Percentiles rank a stretch among this genome's conserved stretches.
Evolutionary conservation across 306 rosid genomes (phyloP).

Genomic region (Leucaena leucocephala): DNA sequence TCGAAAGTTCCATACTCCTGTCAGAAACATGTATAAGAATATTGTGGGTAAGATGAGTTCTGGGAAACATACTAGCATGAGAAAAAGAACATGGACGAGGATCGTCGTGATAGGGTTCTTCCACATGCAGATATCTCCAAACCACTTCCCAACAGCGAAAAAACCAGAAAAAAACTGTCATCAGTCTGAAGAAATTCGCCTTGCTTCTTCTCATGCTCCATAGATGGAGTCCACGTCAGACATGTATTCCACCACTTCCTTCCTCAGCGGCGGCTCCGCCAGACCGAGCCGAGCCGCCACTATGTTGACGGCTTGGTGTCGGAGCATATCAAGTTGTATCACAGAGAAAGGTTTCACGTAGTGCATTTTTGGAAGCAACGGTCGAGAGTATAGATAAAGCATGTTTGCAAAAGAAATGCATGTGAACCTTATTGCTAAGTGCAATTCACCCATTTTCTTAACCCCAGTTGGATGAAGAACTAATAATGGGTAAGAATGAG

Average conservation of each 20-base stretch:
- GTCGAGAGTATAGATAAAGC: constrained; percentile 51
- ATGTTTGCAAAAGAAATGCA: constrained; percentile 54
- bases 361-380: constrained; percentile 61
- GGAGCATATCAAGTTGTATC: constrained; percentile 52
- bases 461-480: constrained; percentile 55
- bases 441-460: constrained; percentile 60
- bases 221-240: constrained; percentile 61
- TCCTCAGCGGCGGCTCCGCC: constrained; percentile 59
- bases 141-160: constrained; percentile 54
- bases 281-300: constrained; percentile 54
- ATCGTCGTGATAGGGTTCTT: constrained; percentile 55
- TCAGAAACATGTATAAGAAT: constrained; percentile 59
- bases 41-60: constrained; percentile 55
- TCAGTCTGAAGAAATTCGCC: constrained; percentile 51
- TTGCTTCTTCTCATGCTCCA: constrained; percentile 66
- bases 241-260: constrained; percentile 63
- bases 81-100: constrained; percentile 56
- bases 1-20: constrained; percentile 59
- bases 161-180: constrained; percentile 56
- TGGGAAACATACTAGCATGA: constrained; percentile 59
- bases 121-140: constrained; percentile 56
- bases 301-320: constrained; percentile 57
- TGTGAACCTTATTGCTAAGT: constrained; percentile 58
- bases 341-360: constrained; percentile 48
- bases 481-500: constrained; percentile 55